These are phyloP conservation scores for Coprinopsis strossmayeri DNA, from an alignment of 768 basidiomycete genomes.

Conservation along the genomic window DNA sequence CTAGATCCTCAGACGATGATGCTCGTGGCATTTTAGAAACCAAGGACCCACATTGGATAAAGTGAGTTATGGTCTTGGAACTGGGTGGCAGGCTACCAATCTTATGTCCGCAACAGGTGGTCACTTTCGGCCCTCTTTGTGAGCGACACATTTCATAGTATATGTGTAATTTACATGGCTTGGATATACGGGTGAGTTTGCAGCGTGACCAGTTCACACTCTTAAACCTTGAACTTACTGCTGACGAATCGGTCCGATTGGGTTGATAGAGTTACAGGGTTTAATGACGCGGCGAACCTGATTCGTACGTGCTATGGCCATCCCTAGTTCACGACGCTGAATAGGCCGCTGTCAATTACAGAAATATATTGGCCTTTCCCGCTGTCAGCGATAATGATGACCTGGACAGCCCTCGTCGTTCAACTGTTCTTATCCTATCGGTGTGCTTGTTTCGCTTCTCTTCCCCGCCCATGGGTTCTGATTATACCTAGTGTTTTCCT, in stretches of 20 bases:
- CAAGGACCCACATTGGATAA: too few relatives aligned
- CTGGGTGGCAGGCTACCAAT: neutral
- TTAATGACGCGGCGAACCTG: neutral
- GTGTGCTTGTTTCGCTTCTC: neutral
- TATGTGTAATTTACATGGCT: conserved; percentile 7
- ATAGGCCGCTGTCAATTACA: neutral
- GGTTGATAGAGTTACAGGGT: neutral
- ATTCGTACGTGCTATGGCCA: neutral
- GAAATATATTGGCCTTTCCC: conserved; percentile 8
- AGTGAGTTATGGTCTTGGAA: too few relatives aligned
- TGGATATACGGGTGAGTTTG: conserved; percentile 9
- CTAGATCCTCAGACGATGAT: neutral
- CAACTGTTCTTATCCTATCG: conserved; percentile 6
- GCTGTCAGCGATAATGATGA: conserved; percentile 6
- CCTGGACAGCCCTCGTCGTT: conserved; percentile 1
- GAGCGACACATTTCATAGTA: conserved; percentile 8
- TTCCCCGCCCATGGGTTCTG: neutral
- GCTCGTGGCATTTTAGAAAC: neutral
- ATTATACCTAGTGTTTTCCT: neutral
- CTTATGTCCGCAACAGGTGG: neutral
- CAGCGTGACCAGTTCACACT: neutral
- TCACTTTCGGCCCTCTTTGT: conserved; percentile 3
- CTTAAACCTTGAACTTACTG: neutral
- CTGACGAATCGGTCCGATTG: too few relatives aligned
- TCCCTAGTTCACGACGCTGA: neutral